Percentiles rank a stretch among this genome's conserved stretches.
Evolutionary conservation across 495 filamentous ascomycete genomes (phyloP).

Genomic region (Aspergillus hancockii): DNA sequence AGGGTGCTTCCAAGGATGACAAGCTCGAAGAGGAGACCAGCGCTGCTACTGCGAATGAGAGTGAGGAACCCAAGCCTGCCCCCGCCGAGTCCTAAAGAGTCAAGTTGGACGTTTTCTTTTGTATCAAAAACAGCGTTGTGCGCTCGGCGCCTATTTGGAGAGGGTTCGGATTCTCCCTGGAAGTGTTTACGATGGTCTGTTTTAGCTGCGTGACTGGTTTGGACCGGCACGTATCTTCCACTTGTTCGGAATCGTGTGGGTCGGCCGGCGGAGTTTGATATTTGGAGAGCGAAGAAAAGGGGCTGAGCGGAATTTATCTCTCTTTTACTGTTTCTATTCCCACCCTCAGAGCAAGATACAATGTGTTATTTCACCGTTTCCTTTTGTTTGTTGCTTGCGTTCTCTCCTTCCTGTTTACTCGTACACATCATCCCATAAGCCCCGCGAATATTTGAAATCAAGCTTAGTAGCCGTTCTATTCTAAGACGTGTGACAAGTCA

Average conservation of each 20-base stretch:
- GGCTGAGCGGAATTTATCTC: conserved; percentile 52
- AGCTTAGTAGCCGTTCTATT: conserved; percentile 19
- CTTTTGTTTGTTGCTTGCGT: conserved; percentile 18
- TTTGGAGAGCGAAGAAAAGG: conserved; percentile 51
- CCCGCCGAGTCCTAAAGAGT: conserved; percentile 38
- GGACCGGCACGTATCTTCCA: conserved; percentile 44
- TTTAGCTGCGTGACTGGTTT: conserved; percentile 46
- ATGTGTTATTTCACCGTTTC: conserved; percentile 35
- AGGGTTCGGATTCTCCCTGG: conserved; percentile 41
- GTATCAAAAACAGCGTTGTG: conserved; percentile 32
- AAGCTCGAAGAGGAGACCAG: conserved; percentile 60
- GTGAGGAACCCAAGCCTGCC: conserved; percentile 45
- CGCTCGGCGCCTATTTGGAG: conserved; percentile 34
- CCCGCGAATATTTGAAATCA: conserved; percentile 20
- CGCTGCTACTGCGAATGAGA: conserved; percentile 45
- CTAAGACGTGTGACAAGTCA: background rate
- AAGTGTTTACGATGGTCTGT: conserved; percentile 45
- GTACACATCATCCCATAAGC: conserved; percentile 16
- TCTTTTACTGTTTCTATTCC: conserved; percentile 53
- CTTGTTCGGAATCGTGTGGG: conserved; percentile 43
- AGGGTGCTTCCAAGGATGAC: conserved; percentile 67
- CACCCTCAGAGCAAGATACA: conserved; percentile 49
- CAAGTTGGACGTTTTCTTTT: conserved; percentile 22
- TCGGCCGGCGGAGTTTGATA: conserved; percentile 54
- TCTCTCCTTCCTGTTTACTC: conserved; percentile 17